These are phyloP conservation scores for Beauveria australis DNA, from an alignment of 2,329 filamentous ascomycete species.

Conservation along the genomic window DNA sequence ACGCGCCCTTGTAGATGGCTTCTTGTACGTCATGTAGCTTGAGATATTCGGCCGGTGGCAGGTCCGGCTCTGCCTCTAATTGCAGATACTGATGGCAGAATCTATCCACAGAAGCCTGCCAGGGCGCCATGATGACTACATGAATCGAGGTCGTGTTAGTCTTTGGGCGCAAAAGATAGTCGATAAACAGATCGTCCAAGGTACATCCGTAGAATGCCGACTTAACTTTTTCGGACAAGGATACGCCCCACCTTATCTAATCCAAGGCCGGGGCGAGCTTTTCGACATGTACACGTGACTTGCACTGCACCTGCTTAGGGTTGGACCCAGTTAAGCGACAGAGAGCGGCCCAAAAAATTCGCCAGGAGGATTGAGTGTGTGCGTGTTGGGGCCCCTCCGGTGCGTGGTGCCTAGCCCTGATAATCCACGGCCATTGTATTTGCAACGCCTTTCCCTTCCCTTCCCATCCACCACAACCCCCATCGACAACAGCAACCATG, in stretches of 20 bases:
- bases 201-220: not conserved
- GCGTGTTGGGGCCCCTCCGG: conserved; percentile 14
- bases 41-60: conserved; percentile 52
- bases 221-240: not conserved
- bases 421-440: conserved; percentile 11
- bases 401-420: conserved; percentile 7
- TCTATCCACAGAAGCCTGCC: conserved; percentile 27
- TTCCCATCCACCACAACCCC: conserved; percentile 20
- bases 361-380: conserved; percentile 7
- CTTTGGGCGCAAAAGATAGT: not conserved
- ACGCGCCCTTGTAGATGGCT: conserved; percentile 57
- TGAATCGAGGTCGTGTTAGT: not conserved
- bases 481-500: conserved; percentile 59
- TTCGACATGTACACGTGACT: not conserved
- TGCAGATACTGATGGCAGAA: conserved; percentile 76
- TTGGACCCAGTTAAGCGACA: conserved; percentile 38
- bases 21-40: conserved; percentile 55
- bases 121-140: conserved; percentile 3
- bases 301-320: conserved; percentile 28
- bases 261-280: too few relatives aligned
- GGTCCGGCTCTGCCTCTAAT: conserved; percentile 55
- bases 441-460: conserved; percentile 6
- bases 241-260: not conserved
- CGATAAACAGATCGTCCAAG: not conserved
- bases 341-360: conserved; percentile 19